Evolutionary conservation across 257 asterid genomes (phyloP).

Genomic region (Lycium barbarum): DNA sequence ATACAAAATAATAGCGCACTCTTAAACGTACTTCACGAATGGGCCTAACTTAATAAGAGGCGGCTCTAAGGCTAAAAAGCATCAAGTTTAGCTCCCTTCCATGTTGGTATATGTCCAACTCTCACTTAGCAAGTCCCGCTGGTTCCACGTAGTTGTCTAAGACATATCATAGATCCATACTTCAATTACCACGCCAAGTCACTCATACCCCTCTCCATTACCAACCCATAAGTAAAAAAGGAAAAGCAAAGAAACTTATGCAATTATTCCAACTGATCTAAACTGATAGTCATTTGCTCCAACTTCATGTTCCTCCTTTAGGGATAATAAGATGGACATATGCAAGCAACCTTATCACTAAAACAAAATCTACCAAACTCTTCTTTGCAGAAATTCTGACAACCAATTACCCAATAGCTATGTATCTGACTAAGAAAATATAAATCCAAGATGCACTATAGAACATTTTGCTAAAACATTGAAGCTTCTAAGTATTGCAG

Average conservation of each 20-base stretch:
- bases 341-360: neutral
- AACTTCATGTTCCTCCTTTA: slow-evolving; percentile 12
- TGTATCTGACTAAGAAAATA: neutral
- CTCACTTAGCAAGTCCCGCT: neutral
- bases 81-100: slow-evolving; percentile 8
- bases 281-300: neutral
- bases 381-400: neutral
- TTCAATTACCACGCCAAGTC: neutral
- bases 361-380: slow-evolving; percentile 18
- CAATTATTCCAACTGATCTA: neutral
- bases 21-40: neutral
- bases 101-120: neutral
- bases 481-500: neutral
- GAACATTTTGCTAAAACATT: slow-evolving; percentile 14
- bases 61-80: neutral
- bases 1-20: neutral
- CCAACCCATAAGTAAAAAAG: neutral
- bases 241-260: neutral
- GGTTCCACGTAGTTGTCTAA: neutral
- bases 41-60: slow-evolving; percentile 20
- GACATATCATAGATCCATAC: neutral
- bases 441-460: neutral
- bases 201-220: neutral
- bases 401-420: neutral
- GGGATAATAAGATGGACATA: neutral